A percentile compares a stretch with the other conserved stretches of the same genome.
Evolutionary conservation across 2,329 filamentous ascomycete genomes (phyloP).

Genomic region (Zymoseptoria brevis): DNA sequence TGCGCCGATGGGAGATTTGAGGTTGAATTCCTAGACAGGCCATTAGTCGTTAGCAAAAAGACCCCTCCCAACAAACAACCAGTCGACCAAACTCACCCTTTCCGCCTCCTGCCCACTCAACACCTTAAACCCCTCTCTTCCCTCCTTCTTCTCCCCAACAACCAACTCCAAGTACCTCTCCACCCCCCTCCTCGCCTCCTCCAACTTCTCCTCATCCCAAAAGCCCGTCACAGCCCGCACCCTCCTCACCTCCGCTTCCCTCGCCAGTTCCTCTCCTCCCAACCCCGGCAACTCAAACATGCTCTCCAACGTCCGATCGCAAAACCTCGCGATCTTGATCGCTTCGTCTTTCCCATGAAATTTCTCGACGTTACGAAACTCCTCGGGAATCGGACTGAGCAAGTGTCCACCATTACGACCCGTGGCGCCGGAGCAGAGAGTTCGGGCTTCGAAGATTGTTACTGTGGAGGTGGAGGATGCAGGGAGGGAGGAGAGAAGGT

Average conservation of each 20-base stretch:
- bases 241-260: conserved; percentile 9
- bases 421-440: conserved; percentile 12
- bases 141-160: conserved; percentile 8
- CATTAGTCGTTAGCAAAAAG: background rate
- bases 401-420: conserved; percentile 16
- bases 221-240: conserved; percentile 11
- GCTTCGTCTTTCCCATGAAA: conserved; percentile 9
- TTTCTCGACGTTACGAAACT: conserved; percentile 9
- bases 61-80: no score
- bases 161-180: conserved; percentile 13
- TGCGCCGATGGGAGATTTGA: conserved; percentile 12
- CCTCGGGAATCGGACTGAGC: conserved; percentile 12
- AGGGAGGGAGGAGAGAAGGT: conserved; percentile 5
- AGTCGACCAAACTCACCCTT: no score
- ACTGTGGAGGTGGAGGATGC: conserved; percentile 4
- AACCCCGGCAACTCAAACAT: conserved; percentile 9
- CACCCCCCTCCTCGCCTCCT: conserved; percentile 6
- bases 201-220: conserved; percentile 8
- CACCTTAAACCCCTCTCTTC: background rate
- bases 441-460: conserved; percentile 13
- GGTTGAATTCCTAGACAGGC: conserved; percentile 9
- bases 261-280: conserved; percentile 6
- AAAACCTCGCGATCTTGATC: conserved; percentile 12
- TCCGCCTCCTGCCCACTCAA: conserved; percentile 9
- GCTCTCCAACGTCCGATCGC: conserved; percentile 10